Conservation (phyloP, 2,329 filamentous ascomycete genomes). For the Lecanicillium sp. region DNA sequence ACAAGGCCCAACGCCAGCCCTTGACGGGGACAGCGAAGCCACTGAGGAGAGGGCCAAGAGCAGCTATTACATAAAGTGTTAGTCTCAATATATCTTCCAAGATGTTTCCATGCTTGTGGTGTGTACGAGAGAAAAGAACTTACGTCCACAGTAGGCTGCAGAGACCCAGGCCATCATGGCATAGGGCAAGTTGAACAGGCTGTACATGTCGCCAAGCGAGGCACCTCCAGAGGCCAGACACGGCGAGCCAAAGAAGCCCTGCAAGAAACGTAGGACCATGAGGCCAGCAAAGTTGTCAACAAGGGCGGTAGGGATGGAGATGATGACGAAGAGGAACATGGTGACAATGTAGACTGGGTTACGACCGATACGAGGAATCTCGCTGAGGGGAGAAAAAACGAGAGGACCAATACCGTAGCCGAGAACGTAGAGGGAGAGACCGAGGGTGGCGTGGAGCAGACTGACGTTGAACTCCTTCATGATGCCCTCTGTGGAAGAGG, state of each 20-base stretch:
- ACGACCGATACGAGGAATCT: slow-evolving; percentile 58
- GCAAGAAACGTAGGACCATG: slow-evolving; percentile 55
- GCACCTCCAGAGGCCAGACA: slow-evolving; percentile 53
- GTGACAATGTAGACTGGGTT: slow-evolving; percentile 61
- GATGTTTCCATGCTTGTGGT: slow-evolving; percentile 13
- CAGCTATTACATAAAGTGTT: slow-evolving; percentile 26
- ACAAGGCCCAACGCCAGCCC: slow-evolving; percentile 56
- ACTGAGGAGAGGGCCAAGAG: slow-evolving; percentile 52
- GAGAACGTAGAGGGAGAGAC: slow-evolving; percentile 54
- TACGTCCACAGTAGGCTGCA: slow-evolving; percentile 38
- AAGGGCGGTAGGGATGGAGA: slow-evolving; percentile 56
- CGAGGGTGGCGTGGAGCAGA: slow-evolving; percentile 43
- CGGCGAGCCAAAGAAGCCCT: slow-evolving; percentile 58
- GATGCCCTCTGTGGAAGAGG: slow-evolving; percentile 36
- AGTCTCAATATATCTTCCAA: slow-evolving; percentile 17
- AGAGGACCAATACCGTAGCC: slow-evolving; percentile 57
- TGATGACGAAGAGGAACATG: slow-evolving; percentile 59
- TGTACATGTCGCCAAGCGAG: slow-evolving; percentile 45
- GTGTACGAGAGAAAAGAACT: slow-evolving; percentile 27
- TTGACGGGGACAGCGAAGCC: slow-evolving; percentile 51
- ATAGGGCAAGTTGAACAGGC: slow-evolving; percentile 46
- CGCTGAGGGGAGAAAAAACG: slow-evolving; percentile 56
- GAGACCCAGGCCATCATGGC: slow-evolving; percentile 52
- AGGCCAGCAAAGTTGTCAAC: slow-evolving; percentile 55
- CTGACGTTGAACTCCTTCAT: slow-evolving; percentile 44